phyloP scores from a whole-genome alignment of 1,284 basidiomycete species.

The Heliocybe sulcata region DNA sequence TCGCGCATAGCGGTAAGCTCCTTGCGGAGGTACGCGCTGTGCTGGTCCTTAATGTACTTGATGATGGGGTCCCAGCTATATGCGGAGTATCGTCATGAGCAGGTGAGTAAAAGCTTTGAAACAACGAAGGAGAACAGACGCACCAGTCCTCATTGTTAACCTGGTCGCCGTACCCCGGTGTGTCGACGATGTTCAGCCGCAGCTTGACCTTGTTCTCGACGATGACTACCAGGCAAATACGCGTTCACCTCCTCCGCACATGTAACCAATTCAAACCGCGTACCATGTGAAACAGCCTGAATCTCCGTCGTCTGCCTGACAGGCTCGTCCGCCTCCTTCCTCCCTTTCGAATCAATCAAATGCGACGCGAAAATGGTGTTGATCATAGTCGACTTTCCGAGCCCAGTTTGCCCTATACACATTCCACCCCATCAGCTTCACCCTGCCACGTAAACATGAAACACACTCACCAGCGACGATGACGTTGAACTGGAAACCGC shows the following conservation, averaged over 20 bases:
- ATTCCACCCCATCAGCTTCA: not conserved
- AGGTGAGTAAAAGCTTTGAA: not conserved
- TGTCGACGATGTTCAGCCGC: slow-evolving; percentile 97
- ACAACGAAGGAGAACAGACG: slow-evolving; percentile 19
- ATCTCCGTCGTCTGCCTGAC: slow-evolving; percentile 96
- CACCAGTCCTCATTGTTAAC: slow-evolving; percentile 99
- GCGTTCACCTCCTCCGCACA: slow-evolving; percentile 1
- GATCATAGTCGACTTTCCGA: slow-evolving; percentile 97
- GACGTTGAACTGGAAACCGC: slow-evolving; percentile 98
- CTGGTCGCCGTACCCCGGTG: slow-evolving; percentile 97
- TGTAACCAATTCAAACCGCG: slow-evolving; percentile 22
- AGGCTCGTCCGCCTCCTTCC: slow-evolving; percentile 80
- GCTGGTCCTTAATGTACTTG: slow-evolving; percentile 99
- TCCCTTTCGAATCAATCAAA: slow-evolving; percentile 96
- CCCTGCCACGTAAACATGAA: not conserved
- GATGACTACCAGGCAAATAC: slow-evolving; percentile 55
- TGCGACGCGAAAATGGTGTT: slow-evolving; percentile 99
- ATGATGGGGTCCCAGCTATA: slow-evolving; percentile 95
- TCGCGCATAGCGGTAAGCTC: slow-evolving; percentile 99
- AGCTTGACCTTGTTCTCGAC: slow-evolving; percentile 95
- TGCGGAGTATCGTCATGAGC: not conserved
- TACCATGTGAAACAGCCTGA: slow-evolving; percentile 90
- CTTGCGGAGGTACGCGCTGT: slow-evolving; percentile 97
- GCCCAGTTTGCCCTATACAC: slow-evolving; percentile 82
- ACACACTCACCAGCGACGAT: slow-evolving; percentile 81